Conservation (phyloP, 176 grass and related monocot genomes). For the Aegilops bicornis region DNA sequence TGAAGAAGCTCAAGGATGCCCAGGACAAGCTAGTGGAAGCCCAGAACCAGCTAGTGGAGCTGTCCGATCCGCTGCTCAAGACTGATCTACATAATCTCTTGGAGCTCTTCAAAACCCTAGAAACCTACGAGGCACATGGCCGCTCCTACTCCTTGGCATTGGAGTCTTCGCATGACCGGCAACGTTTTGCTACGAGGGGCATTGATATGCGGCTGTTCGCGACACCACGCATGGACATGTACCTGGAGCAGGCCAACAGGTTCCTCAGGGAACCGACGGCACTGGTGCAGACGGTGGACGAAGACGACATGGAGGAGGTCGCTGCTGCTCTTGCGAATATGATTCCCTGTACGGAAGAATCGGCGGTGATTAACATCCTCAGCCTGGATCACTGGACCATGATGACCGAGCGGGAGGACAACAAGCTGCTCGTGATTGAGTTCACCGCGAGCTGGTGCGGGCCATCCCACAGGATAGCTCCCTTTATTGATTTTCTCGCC, state of each 20-base stretch:
- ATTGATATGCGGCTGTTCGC: neutral
- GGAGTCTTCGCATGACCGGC: neutral
- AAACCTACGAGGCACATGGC: neutral
- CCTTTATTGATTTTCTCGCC: constrained; percentile 25
- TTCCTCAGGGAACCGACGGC: neutral
- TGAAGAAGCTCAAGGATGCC: neutral
- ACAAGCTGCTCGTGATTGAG: constrained; percentile 44
- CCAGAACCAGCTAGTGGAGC: constrained; percentile 2
- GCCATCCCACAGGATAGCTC: constrained; percentile 23
- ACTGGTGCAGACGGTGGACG: neutral
- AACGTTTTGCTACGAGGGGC: neutral
- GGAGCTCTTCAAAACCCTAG: neutral
- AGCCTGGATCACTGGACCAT: constrained; percentile 29
- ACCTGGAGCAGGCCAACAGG: constrained; percentile 3
- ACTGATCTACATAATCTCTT: neutral
- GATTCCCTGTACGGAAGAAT: neutral
- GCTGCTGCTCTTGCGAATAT: neutral
- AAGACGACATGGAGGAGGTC: neutral
- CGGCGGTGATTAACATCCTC: constrained; percentile 32
- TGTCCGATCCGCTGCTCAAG: neutral
- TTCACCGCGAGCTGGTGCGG: constrained; percentile 9
- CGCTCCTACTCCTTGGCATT: neutral
- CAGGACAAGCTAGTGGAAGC: neutral
- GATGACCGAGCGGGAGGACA: neutral
- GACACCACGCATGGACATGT: constrained; percentile 22